Evolutionary conservation across 768 basidiomycete species (phyloP), one percentile per base, ranked within the genome.

Genomic region (Trichaptum fuscoviolaceum): DNA sequence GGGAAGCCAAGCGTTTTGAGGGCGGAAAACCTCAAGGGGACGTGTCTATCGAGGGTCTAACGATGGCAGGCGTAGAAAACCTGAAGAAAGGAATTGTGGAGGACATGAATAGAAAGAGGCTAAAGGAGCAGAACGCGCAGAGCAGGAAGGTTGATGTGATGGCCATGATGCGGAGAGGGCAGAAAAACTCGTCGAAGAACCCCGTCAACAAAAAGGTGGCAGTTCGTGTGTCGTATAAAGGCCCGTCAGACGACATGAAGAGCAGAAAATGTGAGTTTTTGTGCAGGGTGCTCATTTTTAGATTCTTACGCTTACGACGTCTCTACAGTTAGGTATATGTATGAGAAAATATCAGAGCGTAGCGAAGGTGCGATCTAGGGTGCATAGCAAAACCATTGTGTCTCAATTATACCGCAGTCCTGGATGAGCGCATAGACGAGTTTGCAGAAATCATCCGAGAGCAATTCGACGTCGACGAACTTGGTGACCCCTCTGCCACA

Each of bases 391-490:
- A 30, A 26, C 36, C 63, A 66, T 60, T 3, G 18, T 65, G 35
- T 26, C 57, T 36, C 64, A 63, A 67, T 52, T 42, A 25, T 57
- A 27, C 26, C 27, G 60, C 72, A 96, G 94, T 79, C 18, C 85
- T 99, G 64, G 96, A 99, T 71, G 87, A 89, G 66, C 80, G 88
- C 66, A 96, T 99, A 72, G 93, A 97, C 69, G 90, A 95, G 60
- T 87, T 92, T 66, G 92, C 87, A 1, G 89, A 91, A 57, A 79
- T 89, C 20, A 80, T 98, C 65, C 82, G 83, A 69, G 82, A 81
- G 58, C 84, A 90, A 68, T 96, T 96, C 74, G 79, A 81, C 0
- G 74, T 96, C 9, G 74, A 79, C 52, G 95, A 96, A 15, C 76
- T 96, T 15, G 89, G 89, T 0, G 95, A 99, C 73, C 96, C 90